Evolutionary conservation across 2,329 filamentous ascomycete species (phyloP), one percentile per base, ranked within the genome.

Genomic region (Pseudogymnoascus verrucosus): DNA sequence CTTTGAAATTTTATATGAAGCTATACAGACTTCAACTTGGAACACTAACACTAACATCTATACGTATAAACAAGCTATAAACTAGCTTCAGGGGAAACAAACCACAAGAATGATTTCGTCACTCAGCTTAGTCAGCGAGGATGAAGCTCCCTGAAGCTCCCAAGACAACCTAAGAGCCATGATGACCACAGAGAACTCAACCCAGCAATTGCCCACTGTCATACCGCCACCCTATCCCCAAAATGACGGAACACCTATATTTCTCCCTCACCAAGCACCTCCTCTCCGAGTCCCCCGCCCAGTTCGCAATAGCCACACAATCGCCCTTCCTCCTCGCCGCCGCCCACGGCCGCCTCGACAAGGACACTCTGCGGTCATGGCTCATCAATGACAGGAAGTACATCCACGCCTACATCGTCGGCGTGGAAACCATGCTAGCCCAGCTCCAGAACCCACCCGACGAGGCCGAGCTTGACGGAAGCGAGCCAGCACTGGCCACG

Each of bases 361-460:
- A 84, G 60, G 70, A 77, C 0, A 75, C 79, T 1, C 77, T 91
- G 10, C 81, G 82, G 19, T 79, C 81, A 72, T 91, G 89, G 89
- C 83, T 91, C 47, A 83, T 85, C 11, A 88, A 90, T 73, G 88
- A 91, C 74, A 79, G 85, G 7, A 82, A 91, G 65, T 89, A 90
- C 74, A 85, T 88, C 36, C 86, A 89, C 67, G 83, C 84, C 61
- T 89, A 90, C 74, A 82, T 90, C 68, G 80, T 82, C 26, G 89
- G 89, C 68, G 82, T 86, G 21, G 87, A 87, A 7, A 77, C 80
- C n/a, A 74, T 90, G 6, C 81, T 91, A 28, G 78, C 82, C 36
- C 84, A 87, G 67, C 78, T 90, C 51, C 76, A 82, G 4, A 77
- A 89, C 0, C 82, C 84, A 0, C 74, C 77, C 66, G 73, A 77